These are phyloP conservation scores for Akanthomyces uredinophilus DNA, from an alignment of 2,329 filamentous ascomycete species.

Conservation along the genomic window DNA sequence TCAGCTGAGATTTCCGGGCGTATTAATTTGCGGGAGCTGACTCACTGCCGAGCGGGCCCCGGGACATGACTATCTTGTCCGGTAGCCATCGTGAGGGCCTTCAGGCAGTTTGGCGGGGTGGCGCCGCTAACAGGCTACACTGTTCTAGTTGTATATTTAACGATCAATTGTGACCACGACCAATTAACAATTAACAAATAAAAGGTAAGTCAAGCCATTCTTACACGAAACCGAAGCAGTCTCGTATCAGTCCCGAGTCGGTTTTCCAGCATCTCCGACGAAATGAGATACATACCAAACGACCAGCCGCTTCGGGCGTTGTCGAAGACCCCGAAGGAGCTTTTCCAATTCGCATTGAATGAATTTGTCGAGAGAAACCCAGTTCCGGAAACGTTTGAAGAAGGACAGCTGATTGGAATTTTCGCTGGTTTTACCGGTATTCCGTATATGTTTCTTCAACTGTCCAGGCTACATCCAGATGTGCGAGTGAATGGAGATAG, in stretches of 20 bases:
- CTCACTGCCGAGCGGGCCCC: neutral
- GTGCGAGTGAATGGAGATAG: slow-evolving; percentile 38
- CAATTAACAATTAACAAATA: neutral
- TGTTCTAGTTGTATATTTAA: neutral
- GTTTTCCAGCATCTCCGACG: slow-evolving; percentile 1
- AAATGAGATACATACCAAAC: slow-evolving; percentile 30
- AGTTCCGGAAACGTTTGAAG: slow-evolving; percentile 31
- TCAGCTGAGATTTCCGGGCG: neutral
- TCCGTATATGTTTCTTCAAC: slow-evolving; percentile 49
- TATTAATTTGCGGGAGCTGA: neutral
- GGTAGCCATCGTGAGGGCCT: neutral
- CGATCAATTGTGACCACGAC: neutral
- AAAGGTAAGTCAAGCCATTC: neutral
- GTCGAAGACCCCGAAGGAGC: slow-evolving; percentile 22
- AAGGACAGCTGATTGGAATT: slow-evolving; percentile 39
- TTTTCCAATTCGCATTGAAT: slow-evolving; percentile 32
- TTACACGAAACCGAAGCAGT: neutral
- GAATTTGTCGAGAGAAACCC: slow-evolving; percentile 33
- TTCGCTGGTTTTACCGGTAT: slow-evolving; percentile 50
- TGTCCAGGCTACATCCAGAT: slow-evolving; percentile 40
- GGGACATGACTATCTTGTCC: neutral
- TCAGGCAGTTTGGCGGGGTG: neutral
- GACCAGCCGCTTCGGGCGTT: slow-evolving; percentile 27
- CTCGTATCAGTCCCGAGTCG: neutral
- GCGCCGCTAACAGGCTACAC: neutral